phyloP scores from a whole-genome alignment of 495 filamentous ascomycete species.

The Pseudomonodictys pantanalensis region DNA sequence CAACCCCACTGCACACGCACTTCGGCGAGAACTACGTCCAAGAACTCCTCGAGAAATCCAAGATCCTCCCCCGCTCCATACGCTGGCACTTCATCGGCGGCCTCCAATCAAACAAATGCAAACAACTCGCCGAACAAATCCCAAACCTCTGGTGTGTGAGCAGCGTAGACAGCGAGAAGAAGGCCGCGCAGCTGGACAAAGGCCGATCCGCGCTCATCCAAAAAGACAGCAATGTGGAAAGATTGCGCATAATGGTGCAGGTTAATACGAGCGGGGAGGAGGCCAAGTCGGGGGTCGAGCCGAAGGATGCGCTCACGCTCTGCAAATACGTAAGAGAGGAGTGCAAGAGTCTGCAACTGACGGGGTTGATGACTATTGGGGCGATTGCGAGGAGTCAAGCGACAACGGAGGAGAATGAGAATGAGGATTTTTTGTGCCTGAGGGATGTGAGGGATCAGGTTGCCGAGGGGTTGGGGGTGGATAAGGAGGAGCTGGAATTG shows the following conservation, averaged over 20 bases:
- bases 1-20: slow-evolving; percentile 57
- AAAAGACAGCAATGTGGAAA: slow-evolving; percentile 31
- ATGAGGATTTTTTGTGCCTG: slow-evolving; percentile 81
- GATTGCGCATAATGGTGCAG: slow-evolving; percentile 78
- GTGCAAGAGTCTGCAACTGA: slow-evolving; percentile 70
- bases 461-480: slow-evolving; percentile 49
- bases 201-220: slow-evolving; percentile 57
- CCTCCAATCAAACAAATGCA: slow-evolving; percentile 89
- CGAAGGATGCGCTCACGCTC: slow-evolving; percentile 55
- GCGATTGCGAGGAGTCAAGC: slow-evolving; percentile 79
- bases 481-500: slow-evolving; percentile 54
- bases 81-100: slow-evolving; percentile 96
- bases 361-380: slow-evolving; percentile 95
- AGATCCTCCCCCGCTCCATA: slow-evolving; percentile 69
- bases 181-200: slow-evolving; percentile 76
- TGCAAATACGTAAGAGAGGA: slow-evolving; percentile 62
- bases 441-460: slow-evolving; percentile 66
- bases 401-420: slow-evolving; percentile 68
- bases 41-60: slow-evolving; percentile 83
- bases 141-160: slow-evolving; percentile 91
- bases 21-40: slow-evolving; percentile 98
- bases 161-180: slow-evolving; percentile 82
- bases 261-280: slow-evolving; percentile 91
- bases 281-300: slow-evolving; percentile 76
- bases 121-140: slow-evolving; percentile 73